A percentile compares a stretch with the other conserved stretches of the same genome.
Conservation (phyloP, 805 yeast species). For the Candida ulmi region DNA sequence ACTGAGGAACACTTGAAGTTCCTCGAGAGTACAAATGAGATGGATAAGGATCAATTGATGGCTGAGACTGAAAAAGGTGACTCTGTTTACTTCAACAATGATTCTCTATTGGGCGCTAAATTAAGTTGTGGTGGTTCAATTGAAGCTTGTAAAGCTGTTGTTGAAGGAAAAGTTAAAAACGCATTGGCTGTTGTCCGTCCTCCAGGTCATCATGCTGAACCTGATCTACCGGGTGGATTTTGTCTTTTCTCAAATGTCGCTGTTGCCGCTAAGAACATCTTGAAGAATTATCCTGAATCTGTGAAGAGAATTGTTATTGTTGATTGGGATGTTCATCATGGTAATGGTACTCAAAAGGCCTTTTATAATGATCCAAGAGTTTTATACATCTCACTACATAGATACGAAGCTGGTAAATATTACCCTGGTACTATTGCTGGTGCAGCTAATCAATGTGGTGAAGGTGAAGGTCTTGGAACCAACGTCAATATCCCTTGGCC, state of each 20-base stretch:
- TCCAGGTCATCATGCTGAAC: slow-evolving; percentile 99
- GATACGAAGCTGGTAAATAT: slow-evolving; percentile 87
- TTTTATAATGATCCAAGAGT: slow-evolving; percentile 88
- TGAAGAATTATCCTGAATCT: slow-evolving; percentile 80
- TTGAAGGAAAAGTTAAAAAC: slow-evolving; percentile 87
- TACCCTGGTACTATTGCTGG: slow-evolving; percentile 94
- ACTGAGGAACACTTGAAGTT: slow-evolving; percentile 72
- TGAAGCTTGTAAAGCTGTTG: slow-evolving; percentile 92
- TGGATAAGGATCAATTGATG: slow-evolving; percentile 71
- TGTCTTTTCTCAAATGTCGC: slow-evolving; percentile 96
- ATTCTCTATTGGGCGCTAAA: slow-evolving; percentile 80
- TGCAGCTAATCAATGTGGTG: slow-evolving; percentile 75
- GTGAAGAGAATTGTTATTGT: slow-evolving; percentile 77
- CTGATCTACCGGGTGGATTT: slow-evolving; percentile 95
- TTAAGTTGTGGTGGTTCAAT: slow-evolving; percentile 96
- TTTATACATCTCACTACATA: slow-evolving; percentile 83
- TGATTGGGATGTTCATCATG: slow-evolving; percentile 99
- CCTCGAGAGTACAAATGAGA: slow-evolving; percentile 66
- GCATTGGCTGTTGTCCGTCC: slow-evolving; percentile 95
- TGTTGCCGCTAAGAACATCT: slow-evolving; percentile 85
- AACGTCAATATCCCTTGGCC: slow-evolving; percentile 95
- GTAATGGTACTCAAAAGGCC: slow-evolving; percentile 95
- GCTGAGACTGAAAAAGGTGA: slow-evolving; percentile 89
- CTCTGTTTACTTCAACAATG: slow-evolving; percentile 91
- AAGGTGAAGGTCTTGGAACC: slow-evolving; percentile 80